phyloP scores from a whole-genome alignment of 2,329 filamentous ascomycete species.

The Blumeria hordei region DNA sequence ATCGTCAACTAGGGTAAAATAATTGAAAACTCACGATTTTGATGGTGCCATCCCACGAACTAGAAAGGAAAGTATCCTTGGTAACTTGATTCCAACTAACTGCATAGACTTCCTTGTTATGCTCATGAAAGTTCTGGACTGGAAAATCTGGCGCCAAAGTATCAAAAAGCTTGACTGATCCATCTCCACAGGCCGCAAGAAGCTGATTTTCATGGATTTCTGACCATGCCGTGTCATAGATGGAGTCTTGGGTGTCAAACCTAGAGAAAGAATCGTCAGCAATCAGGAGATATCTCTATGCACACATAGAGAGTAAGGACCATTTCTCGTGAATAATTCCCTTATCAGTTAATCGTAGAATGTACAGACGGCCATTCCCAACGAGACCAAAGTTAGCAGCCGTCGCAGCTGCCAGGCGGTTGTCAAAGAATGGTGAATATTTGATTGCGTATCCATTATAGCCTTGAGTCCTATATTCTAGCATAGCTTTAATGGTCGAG shows the following conservation, averaged over 20 bases:
- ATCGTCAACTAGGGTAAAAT: not conserved
- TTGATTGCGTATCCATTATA: slow-evolving; percentile 94
- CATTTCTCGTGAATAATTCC: slow-evolving; percentile 70
- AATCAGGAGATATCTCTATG: not conserved
- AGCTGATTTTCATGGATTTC: slow-evolving; percentile 93
- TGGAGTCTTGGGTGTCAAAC: slow-evolving; percentile 90
- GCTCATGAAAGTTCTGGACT: slow-evolving; percentile 77
- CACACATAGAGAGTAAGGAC: slow-evolving; percentile 18
- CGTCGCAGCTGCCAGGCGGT: slow-evolving; percentile 66
- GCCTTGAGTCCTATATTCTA: slow-evolving; percentile 80
- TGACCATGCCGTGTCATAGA: slow-evolving; percentile 89
- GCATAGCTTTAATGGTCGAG: not conserved
- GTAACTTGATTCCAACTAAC: slow-evolving; percentile 80
- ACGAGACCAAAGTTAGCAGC: slow-evolving; percentile 95
- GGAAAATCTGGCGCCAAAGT: slow-evolving; percentile 58
- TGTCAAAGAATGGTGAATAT: slow-evolving; percentile 97
- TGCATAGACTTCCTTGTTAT: slow-evolving; percentile 78
- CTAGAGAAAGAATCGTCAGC: slow-evolving; percentile 18
- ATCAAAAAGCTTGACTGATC: slow-evolving; percentile 86
- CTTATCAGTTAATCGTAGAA: slow-evolving; percentile 57
- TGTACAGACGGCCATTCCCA: slow-evolving; percentile 76
- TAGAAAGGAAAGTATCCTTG: slow-evolving; percentile 76
- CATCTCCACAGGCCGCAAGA: slow-evolving; percentile 72
- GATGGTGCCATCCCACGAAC: slow-evolving; percentile 87
- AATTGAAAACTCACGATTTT: slow-evolving; percentile 38